Conservation (phyloP, 345 rosid genomes). For the Psidium friedrichsthalianum region DNA sequence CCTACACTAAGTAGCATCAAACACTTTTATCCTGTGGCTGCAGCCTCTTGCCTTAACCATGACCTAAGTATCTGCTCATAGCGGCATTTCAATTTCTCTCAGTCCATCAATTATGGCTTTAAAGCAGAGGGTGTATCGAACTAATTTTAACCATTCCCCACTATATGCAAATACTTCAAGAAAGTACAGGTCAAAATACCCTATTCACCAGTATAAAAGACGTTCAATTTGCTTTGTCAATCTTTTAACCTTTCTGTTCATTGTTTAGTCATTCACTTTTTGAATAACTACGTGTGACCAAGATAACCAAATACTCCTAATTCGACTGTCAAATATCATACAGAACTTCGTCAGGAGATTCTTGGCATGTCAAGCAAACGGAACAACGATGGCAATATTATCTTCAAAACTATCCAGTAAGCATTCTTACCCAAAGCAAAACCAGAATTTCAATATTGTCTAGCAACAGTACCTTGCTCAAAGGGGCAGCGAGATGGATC, state of each 20-base stretch:
- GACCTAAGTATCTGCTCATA: background rate
- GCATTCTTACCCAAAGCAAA: background rate
- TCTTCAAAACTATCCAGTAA: background rate
- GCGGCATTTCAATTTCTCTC: background rate
- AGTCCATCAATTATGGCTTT: background rate
- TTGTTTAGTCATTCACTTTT: background rate
- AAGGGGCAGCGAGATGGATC: slow-evolving; percentile 89
- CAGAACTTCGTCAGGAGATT: background rate
- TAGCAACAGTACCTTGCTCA: slow-evolving; percentile 57
- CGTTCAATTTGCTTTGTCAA: background rate
- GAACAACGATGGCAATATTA: background rate
- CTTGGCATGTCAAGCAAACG: background rate
- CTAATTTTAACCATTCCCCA: background rate
- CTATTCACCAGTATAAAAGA: background rate
- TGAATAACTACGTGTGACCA: background rate
- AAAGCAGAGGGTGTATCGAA: background rate
- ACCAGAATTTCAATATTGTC: background rate
- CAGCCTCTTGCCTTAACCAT: background rate
- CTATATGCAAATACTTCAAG: background rate
- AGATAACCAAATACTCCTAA: background rate
- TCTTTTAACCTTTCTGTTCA: background rate
- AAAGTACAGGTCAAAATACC: background rate
- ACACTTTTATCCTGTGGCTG: background rate
- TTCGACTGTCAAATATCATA: background rate
- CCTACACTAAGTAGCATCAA: background rate